A percentile compares a stretch with the other conserved stretches of the same genome.
Conservation (phyloP, 495 filamentous ascomycete species). For the Rostrohypoxylon terebratum region DNA sequence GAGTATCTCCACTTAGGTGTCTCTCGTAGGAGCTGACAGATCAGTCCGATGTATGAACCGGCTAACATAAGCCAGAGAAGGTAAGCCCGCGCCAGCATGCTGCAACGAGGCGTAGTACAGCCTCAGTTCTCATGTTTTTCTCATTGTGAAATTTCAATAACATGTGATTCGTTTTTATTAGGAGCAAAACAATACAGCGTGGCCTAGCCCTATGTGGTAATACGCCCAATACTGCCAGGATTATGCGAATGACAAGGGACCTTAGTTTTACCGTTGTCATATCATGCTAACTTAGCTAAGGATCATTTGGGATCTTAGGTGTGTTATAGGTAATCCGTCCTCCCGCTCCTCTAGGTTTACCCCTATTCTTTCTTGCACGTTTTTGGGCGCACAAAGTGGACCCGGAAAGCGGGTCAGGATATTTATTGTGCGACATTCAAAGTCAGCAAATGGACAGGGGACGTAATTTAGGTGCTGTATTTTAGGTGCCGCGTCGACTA, state of each 20-base stretch:
- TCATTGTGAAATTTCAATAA: background rate
- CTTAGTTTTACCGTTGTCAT: background rate
- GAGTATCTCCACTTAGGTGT: background rate
- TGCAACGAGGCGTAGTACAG: background rate
- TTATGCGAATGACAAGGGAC: background rate
- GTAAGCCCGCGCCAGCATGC: background rate
- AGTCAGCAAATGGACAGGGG: no score
- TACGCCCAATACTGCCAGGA: background rate
- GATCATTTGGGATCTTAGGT: background rate
- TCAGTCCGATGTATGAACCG: background rate
- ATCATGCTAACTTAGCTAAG: constrained; percentile 3
- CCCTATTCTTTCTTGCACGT: no score
- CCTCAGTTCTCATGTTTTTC: background rate
- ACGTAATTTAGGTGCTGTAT: background rate
- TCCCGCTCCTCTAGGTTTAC: background rate
- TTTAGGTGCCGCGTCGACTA: background rate
- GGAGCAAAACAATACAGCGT: background rate
- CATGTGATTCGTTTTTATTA: background rate
- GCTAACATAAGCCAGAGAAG: background rate
- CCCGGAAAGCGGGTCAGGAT: background rate
- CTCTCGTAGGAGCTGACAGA: background rate
- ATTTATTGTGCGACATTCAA: background rate
- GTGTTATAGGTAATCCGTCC: background rate
- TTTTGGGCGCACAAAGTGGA: background rate
- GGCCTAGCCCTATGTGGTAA: background rate